These are phyloP conservation scores for Neonectria coccinea DNA, from an alignment of 2,329 filamentous ascomycete species.

Conservation along the genomic window DNA sequence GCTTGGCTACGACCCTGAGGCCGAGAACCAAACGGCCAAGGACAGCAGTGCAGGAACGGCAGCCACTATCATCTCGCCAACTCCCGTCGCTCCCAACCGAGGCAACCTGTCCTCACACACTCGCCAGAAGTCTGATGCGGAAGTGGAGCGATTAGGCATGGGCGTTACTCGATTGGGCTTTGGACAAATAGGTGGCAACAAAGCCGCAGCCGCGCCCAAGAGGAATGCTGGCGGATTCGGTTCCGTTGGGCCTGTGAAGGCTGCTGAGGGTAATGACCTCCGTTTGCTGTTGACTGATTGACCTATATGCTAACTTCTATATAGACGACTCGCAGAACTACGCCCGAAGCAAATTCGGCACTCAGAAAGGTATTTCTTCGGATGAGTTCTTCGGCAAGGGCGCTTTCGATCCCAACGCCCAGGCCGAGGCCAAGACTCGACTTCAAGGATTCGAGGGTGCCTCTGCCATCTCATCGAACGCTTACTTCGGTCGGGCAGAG, in stretches of 20 bases:
- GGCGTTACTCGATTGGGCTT: constrained; percentile 87
- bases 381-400: constrained; percentile 99
- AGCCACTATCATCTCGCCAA: constrained; percentile 76
- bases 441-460: constrained; percentile 95
- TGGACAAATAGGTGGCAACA: constrained; percentile 79
- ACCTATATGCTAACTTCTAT: constrained; percentile 22
- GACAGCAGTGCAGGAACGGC: constrained; percentile 63
- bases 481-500: constrained; percentile 95
- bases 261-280: constrained; percentile 70
- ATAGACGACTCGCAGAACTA: constrained; percentile 82
- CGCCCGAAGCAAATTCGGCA: constrained; percentile 88
- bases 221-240: constrained; percentile 90
- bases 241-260: constrained; percentile 80
- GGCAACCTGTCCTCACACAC: constrained; percentile 67
- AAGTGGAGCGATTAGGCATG: constrained; percentile 92
- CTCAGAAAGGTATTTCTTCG: constrained; percentile 95
- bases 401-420: constrained; percentile 81
- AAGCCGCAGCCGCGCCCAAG: constrained; percentile 67
- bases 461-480: constrained; percentile 91
- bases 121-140: constrained; percentile 75
- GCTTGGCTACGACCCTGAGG: constrained; percentile 93
- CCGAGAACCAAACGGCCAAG: constrained; percentile 69
- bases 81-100: constrained; percentile 76
- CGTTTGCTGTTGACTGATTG: background rate
- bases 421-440: constrained; percentile 86